phyloP scores from a whole-genome alignment of 345 rosid genomes.

The Raphanus sativus region DNA sequence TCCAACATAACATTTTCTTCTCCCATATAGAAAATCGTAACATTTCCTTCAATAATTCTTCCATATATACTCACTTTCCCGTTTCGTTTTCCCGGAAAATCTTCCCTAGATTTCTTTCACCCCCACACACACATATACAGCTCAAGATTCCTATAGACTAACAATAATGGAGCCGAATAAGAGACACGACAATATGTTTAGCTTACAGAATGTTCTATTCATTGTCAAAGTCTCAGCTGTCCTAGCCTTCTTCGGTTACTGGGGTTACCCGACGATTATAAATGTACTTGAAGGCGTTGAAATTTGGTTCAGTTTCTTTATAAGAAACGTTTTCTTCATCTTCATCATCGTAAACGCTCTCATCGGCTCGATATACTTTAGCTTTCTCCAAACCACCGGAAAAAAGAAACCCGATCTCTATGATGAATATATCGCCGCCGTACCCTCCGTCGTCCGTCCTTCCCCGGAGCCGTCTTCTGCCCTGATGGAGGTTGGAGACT shows the following conservation, averaged over 20 bases:
- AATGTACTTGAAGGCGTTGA: neutral
- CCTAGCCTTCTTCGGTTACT: neutral
- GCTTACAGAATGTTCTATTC: neutral
- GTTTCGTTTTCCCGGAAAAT: slow-evolving; percentile 3
- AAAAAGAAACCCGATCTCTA: neutral
- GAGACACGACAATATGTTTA: neutral
- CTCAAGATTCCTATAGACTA: neutral
- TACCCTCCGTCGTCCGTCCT: neutral
- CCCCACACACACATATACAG: neutral
- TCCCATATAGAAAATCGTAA: neutral
- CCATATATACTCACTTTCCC: slow-evolving; percentile 26
- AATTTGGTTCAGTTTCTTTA: neutral
- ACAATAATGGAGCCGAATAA: slow-evolving; percentile 16
- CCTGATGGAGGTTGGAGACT: neutral
- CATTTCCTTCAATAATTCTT: slow-evolving; percentile 5
- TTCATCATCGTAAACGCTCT: neutral
- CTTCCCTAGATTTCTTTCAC: neutral
- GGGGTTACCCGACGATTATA: neutral
- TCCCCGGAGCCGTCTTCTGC: neutral
- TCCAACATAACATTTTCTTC: slow-evolving; percentile 7
- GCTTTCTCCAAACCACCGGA: neutral
- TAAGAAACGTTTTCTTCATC: neutral
- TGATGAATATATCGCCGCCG: slow-evolving; percentile 8
- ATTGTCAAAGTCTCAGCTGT: neutral
- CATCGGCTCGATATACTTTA: neutral